Percentiles rank a stretch among this genome's conserved stretches.
Conservation (phyloP, 2,329 filamentous ascomycete species). For the Neurospora crassa region DNA sequence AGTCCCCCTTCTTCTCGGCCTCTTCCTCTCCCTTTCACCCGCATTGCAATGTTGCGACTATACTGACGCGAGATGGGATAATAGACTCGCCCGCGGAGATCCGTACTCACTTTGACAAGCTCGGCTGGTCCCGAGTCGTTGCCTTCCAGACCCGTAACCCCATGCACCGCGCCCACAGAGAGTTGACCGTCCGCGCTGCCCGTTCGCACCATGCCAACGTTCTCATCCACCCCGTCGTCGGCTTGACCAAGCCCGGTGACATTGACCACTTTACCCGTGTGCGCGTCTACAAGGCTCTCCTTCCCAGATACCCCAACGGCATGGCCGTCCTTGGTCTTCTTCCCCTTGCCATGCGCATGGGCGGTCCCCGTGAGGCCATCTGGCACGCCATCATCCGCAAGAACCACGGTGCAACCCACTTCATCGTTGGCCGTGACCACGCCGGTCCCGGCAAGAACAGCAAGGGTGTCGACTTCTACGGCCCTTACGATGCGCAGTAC, state of each 20-base stretch:
- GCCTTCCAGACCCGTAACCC: slow-evolving; percentile 99
- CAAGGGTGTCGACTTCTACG: slow-evolving; percentile 93
- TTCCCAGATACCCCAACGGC: slow-evolving; percentile 95
- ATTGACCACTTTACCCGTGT: slow-evolving; percentile 99
- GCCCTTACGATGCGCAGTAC: slow-evolving; percentile 93
- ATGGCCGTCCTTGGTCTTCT: slow-evolving; percentile 96
- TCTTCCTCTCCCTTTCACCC: not conserved
- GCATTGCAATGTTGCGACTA: not conserved
- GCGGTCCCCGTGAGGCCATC: slow-evolving; percentile 92
- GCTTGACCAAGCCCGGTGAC: slow-evolving; percentile 96
- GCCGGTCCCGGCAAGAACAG: slow-evolving; percentile 98
- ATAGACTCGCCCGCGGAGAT: slow-evolving; percentile 87
- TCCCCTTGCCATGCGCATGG: slow-evolving; percentile 97
- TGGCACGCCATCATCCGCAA: slow-evolving; percentile 99
- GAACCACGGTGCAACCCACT: slow-evolving; percentile 98
- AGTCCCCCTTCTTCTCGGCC: not conserved
- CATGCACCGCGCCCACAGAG: slow-evolving; percentile 97
- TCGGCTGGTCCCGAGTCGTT: slow-evolving; percentile 94
- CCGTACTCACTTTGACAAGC: slow-evolving; percentile 96
- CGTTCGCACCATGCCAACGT: slow-evolving; percentile 96
- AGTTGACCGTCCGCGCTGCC: slow-evolving; percentile 93
- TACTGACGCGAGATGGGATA: slow-evolving; percentile 9
- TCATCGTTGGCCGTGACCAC: slow-evolving; percentile 98
- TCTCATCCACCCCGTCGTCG: slow-evolving; percentile 96
- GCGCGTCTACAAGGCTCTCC: slow-evolving; percentile 93